Percentiles rank a stretch among this genome's conserved stretches.
These are phyloP conservation scores for Podosphaera aphanis DNA, from an alignment of 2,329 filamentous ascomycete species.

Conservation along the genomic window DNA sequence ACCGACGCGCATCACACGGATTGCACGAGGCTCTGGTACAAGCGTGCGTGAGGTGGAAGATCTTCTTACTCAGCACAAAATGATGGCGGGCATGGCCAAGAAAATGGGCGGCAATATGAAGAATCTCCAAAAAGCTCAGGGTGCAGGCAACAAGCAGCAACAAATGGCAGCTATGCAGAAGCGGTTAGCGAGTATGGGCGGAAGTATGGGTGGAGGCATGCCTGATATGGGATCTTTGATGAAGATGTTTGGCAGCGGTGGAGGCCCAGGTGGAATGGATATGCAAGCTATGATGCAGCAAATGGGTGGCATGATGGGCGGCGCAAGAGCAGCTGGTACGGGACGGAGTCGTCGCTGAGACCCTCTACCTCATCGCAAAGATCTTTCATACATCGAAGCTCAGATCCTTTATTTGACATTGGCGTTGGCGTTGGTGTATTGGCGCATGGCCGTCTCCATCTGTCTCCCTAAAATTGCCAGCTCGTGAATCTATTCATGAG, in stretches of 20 bases:
- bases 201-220: constrained; percentile 42
- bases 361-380: too few species aligned
- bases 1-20: constrained; percentile 74
- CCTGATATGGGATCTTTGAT: constrained; percentile 69
- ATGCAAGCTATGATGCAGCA: constrained; percentile 64
- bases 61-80: constrained; percentile 84
- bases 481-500: too few species aligned
- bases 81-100: constrained; percentile 99
- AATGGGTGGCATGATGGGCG: constrained; percentile 27
- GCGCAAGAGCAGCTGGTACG: constrained; percentile 9
- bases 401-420: too few species aligned
- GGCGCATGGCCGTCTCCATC: too few species aligned
- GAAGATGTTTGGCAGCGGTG: constrained; percentile 69
- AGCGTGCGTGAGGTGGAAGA: constrained; percentile 87
- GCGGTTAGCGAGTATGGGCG: constrained; percentile 77
- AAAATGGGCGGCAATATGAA: constrained; percentile 96
- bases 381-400: too few species aligned
- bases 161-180: constrained; percentile 97
- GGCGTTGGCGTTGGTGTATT: too few species aligned
- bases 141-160: constrained; percentile 71
- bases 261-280: constrained; percentile 35
- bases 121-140: constrained; percentile 86
- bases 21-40: constrained; percentile 76
- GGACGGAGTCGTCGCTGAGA: background rate
- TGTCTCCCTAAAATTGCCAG: too few species aligned